Percentiles rank a stretch among this genome's conserved stretches.
These are phyloP conservation scores for Amaranthus palmeri DNA, from an alignment of 148 eudicot species.

Conservation along the genomic window DNA sequence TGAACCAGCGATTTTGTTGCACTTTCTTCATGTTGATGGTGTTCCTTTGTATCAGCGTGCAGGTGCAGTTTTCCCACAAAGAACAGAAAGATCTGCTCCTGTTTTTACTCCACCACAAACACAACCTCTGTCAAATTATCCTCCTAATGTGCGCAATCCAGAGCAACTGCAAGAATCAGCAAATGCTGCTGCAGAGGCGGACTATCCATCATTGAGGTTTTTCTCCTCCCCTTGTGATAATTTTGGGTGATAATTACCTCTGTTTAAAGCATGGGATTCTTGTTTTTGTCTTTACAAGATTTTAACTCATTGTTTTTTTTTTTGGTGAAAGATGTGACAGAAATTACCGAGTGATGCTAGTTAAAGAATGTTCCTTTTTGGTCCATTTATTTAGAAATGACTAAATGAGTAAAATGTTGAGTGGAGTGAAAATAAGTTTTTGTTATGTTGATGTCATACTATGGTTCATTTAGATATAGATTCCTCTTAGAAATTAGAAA, in stretches of 20 bases:
- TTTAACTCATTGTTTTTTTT: not conserved
- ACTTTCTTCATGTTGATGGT: not conserved
- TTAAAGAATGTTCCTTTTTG: not conserved
- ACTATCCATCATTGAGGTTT: slow-evolving; percentile 81
- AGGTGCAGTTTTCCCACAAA: slow-evolving; percentile 91
- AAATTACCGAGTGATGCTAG: not conserved
- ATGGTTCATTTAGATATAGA: not conserved
- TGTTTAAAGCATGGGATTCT: not conserved
- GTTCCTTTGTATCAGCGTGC: slow-evolving; percentile 52
- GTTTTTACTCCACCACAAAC: slow-evolving; percentile 93
- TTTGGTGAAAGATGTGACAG: not conserved
- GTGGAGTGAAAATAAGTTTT: slow-evolving; percentile 4
- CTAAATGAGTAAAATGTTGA: not conserved
- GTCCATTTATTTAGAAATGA: slow-evolving; percentile 4
- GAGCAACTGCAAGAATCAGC: slow-evolving; percentile 51
- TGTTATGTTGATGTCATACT: not conserved
- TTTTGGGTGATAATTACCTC: slow-evolving; percentile 1
- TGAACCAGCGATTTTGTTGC: not conserved
- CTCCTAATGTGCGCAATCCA: slow-evolving; percentile 54
- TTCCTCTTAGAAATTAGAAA: not conserved
- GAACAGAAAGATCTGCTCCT: slow-evolving; percentile 75
- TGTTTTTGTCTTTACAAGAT: not conserved
- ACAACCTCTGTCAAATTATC: slow-evolving; percentile 74
- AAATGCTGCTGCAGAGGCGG: slow-evolving; percentile 72
- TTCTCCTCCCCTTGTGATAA: not conserved